These are phyloP conservation scores for Fusarium setosum DNA, from an alignment of 2,329 filamentous ascomycete genomes.

Conservation along the genomic window DNA sequence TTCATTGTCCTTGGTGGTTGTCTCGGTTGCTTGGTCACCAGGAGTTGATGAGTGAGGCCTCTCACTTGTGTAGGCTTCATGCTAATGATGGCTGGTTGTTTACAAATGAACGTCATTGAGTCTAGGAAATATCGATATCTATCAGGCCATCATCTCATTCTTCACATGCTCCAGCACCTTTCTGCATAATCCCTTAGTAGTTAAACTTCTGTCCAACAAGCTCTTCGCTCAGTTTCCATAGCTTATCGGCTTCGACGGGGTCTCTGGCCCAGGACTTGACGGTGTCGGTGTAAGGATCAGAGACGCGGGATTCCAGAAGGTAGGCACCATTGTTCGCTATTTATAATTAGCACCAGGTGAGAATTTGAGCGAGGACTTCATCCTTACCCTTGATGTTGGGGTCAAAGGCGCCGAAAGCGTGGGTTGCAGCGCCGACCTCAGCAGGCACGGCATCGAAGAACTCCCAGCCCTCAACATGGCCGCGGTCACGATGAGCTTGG, in stretches of 20 bases:
- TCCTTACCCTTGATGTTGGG: conserved; percentile 44
- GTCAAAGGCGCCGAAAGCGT: conserved; percentile 52
- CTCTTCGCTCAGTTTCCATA: conserved; percentile 60
- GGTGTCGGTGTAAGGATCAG: conserved; percentile 44
- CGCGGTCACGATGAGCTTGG: conserved; percentile 34
- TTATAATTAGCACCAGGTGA: not conserved
- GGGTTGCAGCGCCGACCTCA: conserved; percentile 48
- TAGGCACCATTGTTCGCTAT: conserved; percentile 48
- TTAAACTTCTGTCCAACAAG: conserved; percentile 56
- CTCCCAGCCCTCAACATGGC: conserved; percentile 38
- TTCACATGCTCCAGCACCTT: not conserved
- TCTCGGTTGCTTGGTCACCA: too few species aligned
- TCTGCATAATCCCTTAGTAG: conserved; percentile 27
- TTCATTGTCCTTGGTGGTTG: too few species aligned
- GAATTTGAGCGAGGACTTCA: fast-evolving
- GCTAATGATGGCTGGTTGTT: too few species aligned
- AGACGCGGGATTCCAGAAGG: conserved; percentile 47
- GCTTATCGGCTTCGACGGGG: conserved; percentile 51
- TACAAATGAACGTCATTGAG: too few species aligned
- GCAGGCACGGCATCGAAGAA: conserved; percentile 31
- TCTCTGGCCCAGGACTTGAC: conserved; percentile 47
- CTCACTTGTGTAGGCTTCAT: too few species aligned
- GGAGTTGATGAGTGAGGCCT: too few species aligned
- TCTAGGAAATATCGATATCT: too few species aligned
- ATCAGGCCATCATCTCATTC: too few species aligned